Percentiles rank a stretch among this genome's conserved stretches.
Conservation (phyloP, 108 stramenopile species). For the Skeletonema potamos region DNA sequence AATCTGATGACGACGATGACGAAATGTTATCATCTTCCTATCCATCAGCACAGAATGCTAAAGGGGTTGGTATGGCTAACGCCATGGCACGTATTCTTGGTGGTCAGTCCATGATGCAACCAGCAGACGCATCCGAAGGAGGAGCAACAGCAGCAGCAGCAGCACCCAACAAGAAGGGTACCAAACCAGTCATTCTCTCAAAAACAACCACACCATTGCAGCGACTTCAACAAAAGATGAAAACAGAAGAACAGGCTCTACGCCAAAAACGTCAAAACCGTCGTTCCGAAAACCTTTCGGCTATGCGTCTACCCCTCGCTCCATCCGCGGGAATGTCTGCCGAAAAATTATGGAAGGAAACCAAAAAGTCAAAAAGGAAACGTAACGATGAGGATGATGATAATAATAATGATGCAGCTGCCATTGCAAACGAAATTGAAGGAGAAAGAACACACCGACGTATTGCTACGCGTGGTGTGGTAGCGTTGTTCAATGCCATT, state of each 20-base stretch:
- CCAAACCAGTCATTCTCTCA: conserved; percentile 36
- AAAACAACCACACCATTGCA: conserved; percentile 86
- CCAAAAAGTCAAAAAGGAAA: conserved; percentile 8
- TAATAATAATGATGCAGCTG: conserved; percentile 9
- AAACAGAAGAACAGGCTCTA: conserved; percentile 50
- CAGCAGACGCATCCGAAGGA: background rate
- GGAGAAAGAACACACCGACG: conserved; percentile 80
- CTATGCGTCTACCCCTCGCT: conserved; percentile 73
- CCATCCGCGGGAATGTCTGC: conserved; percentile 60
- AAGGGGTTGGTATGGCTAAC: conserved; percentile 65
- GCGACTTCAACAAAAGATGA: conserved; percentile 64
- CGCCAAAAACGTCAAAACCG: conserved; percentile 61
- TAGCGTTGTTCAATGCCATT: conserved; percentile 90
- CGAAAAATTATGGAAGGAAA: conserved; percentile 30
- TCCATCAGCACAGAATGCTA: conserved; percentile 5
- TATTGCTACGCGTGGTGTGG: conserved; percentile 88
- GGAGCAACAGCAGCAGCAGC: too few relatives aligned
- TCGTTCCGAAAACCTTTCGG: conserved; percentile 65
- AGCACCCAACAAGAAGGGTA: background rate
- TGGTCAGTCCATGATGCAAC: background rate
- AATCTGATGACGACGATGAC: conserved; percentile 25
- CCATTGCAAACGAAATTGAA: conserved; percentile 68
- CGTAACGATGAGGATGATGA: background rate
- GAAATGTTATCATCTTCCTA: conserved; percentile 14
- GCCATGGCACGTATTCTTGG: conserved; percentile 88